These are phyloP conservation scores for Daedaleopsis nitida DNA, from an alignment of 768 basidiomycete species.

Conservation along the genomic window DNA sequence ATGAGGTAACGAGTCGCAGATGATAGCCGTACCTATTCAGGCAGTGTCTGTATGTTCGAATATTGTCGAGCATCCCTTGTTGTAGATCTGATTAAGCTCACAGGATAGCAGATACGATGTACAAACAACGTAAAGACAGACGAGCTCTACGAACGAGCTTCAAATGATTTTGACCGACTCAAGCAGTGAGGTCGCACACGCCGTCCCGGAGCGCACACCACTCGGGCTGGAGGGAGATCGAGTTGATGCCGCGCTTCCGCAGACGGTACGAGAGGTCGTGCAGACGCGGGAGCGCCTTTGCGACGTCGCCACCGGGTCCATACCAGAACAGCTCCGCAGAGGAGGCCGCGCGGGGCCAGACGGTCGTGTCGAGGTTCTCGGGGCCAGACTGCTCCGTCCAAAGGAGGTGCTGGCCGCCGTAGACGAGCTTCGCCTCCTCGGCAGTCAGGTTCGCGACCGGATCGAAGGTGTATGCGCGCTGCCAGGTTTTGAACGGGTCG, in stretches of 20 bases:
- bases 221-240: conserved; percentile 66
- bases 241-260: conserved; percentile 59
- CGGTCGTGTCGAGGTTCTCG: conserved; percentile 64
- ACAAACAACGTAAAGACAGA: background rate
- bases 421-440: conserved; percentile 53
- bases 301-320: conserved; percentile 41
- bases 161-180: background rate
- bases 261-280: conserved; percentile 69
- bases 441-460: conserved; percentile 57
- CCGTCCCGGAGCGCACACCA: conserved; percentile 72
- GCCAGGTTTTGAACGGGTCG: conserved; percentile 83
- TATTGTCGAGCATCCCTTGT: too few species aligned
- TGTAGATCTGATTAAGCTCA: too few species aligned
- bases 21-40: too few species aligned
- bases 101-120: too few species aligned
- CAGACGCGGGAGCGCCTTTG: conserved; percentile 59
- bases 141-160: background rate
- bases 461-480: conserved; percentile 71
- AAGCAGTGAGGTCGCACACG: conserved; percentile 49
- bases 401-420: conserved; percentile 75
- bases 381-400: conserved; percentile 78
- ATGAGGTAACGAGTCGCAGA: too few species aligned
- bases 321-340: conserved; percentile 83
- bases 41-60: too few species aligned
- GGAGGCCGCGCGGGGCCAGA: conserved; percentile 77